Conservation (phyloP, 75 land plant genomes). For the Picea sitchensis region DNA sequence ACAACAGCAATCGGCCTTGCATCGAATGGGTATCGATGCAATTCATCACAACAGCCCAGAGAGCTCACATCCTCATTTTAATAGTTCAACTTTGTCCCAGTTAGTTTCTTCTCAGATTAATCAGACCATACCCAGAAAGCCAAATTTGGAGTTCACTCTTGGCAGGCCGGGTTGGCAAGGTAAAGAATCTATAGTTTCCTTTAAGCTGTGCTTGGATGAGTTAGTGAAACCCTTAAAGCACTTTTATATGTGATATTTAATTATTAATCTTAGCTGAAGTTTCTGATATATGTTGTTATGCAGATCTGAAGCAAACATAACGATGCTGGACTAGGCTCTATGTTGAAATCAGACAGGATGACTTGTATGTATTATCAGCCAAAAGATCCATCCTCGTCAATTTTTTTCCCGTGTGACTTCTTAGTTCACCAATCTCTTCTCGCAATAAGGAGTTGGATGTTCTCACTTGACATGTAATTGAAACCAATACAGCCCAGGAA, state of each 20-base stretch:
- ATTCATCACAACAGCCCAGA: background rate
- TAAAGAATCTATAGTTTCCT: background rate
- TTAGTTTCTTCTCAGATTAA: slow-evolving; percentile 2
- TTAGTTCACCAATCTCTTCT: background rate
- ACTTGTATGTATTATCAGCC: background rate
- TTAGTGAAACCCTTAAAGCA: background rate
- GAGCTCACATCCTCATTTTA: background rate
- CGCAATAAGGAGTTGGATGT: background rate
- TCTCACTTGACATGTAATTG: background rate
- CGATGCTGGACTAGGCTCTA: background rate
- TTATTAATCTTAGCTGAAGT: background rate
- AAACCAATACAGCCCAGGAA: background rate
- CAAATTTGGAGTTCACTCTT: slow-evolving; percentile 9
- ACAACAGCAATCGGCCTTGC: slow-evolving; percentile 1
- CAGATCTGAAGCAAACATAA: slow-evolving; percentile 13
- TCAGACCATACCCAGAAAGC: background rate
- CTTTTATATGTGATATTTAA: background rate
- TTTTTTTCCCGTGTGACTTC: slow-evolving; percentile 1
- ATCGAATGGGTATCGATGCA: background rate
- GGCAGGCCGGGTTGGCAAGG: slow-evolving; percentile 14
- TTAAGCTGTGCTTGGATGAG: background rate
- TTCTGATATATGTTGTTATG: background rate
- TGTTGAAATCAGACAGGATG: background rate
- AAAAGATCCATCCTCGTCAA: background rate
- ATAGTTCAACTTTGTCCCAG: slow-evolving; percentile 7